Base-by-base conservation (phyloP, 179 eudicot genomes). In the Heliamphora pulchella region DNA sequence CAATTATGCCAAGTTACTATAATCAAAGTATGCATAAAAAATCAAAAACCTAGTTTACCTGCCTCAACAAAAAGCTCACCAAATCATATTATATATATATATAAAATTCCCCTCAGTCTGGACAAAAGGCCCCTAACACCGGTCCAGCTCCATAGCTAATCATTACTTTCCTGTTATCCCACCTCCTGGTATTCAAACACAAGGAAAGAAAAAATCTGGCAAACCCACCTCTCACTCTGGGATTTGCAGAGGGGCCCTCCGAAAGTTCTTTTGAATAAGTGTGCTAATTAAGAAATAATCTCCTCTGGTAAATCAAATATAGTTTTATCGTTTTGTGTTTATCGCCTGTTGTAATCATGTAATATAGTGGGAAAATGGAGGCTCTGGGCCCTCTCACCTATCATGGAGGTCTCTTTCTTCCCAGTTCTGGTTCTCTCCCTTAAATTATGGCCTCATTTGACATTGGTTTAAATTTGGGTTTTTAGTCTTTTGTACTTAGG, bases 11-110 rank as follows among this genome's bases (percentile, higher is more conserved):
- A 59, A 39, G 43, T 9, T 1, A n/a, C 53, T 18, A 73, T 2
- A 18, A 20, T 10, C 9, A 22, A 13, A 0, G 1, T 67, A 50
- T 2, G 18, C 18, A 5, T 50, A 43, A 55, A 43, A 57, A 43
- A 2, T 9, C 1, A 8, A 4, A 67, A 2, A 66, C 62, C 64
- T 51, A 31, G 48, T 44, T 46, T 10, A 61, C 79, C 68, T 58
- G 68, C 69, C 74, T 66, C 80, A 78, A 78, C 74, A 62, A 78
- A 69, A 78, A 78, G 66, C 53, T 68, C 43, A 68, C 81, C 81
- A 68, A 78, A 78, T 78, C 80, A 68, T 68, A 58, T 54, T 78
- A 62, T 17, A 55, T 69, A 69, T 75, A 62, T n/a, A 17, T 61
- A 61, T 61, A 31, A 0, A 31, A 31, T 31, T 31, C 31, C 31